phyloP scores from a whole-genome alignment of 352 stramenopile species.

The Phytophthora niederhauseri region DNA sequence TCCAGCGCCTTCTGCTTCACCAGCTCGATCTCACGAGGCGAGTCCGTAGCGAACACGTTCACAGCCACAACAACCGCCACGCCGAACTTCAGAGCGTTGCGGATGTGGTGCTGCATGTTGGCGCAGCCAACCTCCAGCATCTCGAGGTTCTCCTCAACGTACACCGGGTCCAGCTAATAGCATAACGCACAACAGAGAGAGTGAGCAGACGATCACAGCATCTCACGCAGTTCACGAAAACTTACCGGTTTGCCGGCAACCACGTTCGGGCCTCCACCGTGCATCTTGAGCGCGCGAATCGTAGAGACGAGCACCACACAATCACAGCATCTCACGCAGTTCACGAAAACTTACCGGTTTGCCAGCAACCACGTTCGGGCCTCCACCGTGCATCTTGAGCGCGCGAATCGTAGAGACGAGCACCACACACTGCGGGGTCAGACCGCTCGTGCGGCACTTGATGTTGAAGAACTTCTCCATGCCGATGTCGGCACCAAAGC shows the following conservation, averaged over 20 bases:
- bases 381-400: conserved; percentile 99
- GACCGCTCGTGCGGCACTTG: conserved; percentile 96
- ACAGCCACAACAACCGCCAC: conserved; percentile 97
- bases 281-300: conserved; percentile 98
- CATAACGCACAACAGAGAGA: background rate
- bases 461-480: conserved; percentile 99
- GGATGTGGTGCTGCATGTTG: conserved; percentile 97
- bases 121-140: conserved; percentile 91
- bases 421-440: conserved; percentile 97
- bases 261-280: conserved; percentile 97
- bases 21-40: conserved; percentile 91
- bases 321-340: no score
- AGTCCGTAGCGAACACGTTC: conserved; percentile 79
- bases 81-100: conserved; percentile 95
- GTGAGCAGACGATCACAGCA: background rate
- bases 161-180: conserved; percentile 82
- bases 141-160: conserved; percentile 96
- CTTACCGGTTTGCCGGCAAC: conserved; percentile 92
- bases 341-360: conserved; percentile 77
- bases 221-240: background rate
- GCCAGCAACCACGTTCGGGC: conserved; percentile 93
- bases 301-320: conserved; percentile 63
- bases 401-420: conserved; percentile 98
- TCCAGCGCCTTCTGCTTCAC: conserved; percentile 92
- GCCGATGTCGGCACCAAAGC: conserved; percentile 98